These are phyloP conservation scores for Diaporthe sp. DNA, from an alignment of 2,329 filamentous ascomycete species.

Conservation along the genomic window DNA sequence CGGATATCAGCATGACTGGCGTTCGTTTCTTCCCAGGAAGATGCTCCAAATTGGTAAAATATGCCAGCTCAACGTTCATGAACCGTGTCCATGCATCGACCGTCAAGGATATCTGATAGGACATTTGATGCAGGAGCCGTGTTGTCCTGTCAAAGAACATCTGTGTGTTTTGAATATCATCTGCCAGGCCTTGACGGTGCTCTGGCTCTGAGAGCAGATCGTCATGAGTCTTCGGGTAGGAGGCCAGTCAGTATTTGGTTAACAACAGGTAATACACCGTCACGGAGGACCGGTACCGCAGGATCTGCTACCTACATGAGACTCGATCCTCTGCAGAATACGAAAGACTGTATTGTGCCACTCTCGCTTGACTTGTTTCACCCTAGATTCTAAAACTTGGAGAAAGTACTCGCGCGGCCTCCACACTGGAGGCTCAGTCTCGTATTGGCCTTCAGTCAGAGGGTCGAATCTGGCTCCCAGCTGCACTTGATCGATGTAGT, in stretches of 20 bases:
- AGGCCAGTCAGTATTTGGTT: too few species aligned
- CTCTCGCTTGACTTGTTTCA: constrained; percentile 16
- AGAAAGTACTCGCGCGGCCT: constrained; percentile 6
- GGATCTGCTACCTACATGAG: constrained; percentile 11
- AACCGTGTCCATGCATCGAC: background rate
- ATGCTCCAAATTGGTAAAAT: background rate
- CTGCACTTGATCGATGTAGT: background rate
- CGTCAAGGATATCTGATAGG: background rate
- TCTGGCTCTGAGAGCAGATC: constrained; percentile 11
- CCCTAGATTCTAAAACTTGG: background rate
- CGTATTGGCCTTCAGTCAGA: background rate
- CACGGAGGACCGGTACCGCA: too few species aligned
- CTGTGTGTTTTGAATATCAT: background rate
- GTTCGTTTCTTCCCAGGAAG: background rate
- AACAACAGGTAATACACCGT: too few species aligned
- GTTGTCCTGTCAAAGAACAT: constrained; percentile 4
- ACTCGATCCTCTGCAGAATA: constrained; percentile 1
- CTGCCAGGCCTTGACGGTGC: background rate
- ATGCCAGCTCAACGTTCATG: background rate
- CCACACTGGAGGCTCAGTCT: background rate
- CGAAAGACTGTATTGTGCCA: constrained; percentile 19
- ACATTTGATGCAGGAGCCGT: constrained; percentile 1
- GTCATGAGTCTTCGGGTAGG: background rate
- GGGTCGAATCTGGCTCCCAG: background rate
- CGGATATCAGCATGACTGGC: background rate